Conservation (phyloP, 495 filamentous ascomycete species). For the Xylaria venustula region DNA sequence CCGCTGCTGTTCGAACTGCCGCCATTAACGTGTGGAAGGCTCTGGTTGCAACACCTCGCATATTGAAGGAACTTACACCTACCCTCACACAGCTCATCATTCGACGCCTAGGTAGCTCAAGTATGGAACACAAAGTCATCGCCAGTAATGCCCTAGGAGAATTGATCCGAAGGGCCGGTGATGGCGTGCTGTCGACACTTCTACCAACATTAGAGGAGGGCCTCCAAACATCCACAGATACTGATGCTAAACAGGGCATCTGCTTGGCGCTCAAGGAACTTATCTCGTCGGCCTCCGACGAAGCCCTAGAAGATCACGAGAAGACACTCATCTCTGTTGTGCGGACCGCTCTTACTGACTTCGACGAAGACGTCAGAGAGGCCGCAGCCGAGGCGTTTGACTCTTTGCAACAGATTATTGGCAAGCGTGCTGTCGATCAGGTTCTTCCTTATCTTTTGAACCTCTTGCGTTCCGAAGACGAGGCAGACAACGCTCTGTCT, state of each 20-base stretch:
- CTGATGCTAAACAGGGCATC: conserved; percentile 94
- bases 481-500: conserved; percentile 88
- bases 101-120: conserved; percentile 87
- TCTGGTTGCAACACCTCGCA: conserved; percentile 86
- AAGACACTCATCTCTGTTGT: conserved; percentile 92
- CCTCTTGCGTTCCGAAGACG: conserved; percentile 76
- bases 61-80: conserved; percentile 90
- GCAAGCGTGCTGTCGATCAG: conserved; percentile 91
- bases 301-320: conserved; percentile 90
- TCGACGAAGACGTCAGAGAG: conserved; percentile 85
- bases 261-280: conserved; percentile 94
- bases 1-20: conserved; percentile 83
- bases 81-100: conserved; percentile 94
- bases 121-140: conserved; percentile 98
- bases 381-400: conserved; percentile 97
- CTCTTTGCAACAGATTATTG: conserved; percentile 85
- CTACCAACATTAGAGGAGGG: conserved; percentile 92
- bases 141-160: conserved; percentile 96
- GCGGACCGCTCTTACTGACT: conserved; percentile 87
- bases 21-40: conserved; percentile 96
- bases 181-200: conserved; percentile 83
- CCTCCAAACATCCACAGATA: conserved; percentile 81
- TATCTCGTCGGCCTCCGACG: conserved; percentile 84
- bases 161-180: conserved; percentile 92
- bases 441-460: conserved; percentile 89